Evolutionary conservation across 2,329 filamentous ascomycete genomes (phyloP).

Genomic region (Paraconiothyrium brasiliense): DNA sequence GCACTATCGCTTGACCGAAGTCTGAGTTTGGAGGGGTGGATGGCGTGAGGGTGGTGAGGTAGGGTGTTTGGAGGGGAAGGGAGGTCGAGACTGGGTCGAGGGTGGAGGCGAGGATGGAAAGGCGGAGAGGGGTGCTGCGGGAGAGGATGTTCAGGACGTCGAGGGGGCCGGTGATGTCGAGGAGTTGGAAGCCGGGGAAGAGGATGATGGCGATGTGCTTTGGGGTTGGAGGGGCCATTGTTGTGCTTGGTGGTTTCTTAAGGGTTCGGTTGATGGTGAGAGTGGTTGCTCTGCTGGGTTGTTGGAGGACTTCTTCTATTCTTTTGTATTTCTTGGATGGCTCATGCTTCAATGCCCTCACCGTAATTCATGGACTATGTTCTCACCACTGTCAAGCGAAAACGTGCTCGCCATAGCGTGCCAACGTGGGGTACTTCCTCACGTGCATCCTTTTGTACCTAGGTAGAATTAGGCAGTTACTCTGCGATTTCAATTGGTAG

Average conservation of each 20-base stretch:
- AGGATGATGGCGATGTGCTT: conserved; percentile 45
- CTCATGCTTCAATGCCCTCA: too few species aligned
- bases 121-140: conserved; percentile 32
- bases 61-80: conserved; percentile 19
- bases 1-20: conserved; percentile 53
- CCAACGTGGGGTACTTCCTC: conserved; percentile 1
- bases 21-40: conserved; percentile 39
- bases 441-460: neutral
- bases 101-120: conserved; percentile 46
- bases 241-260: neutral
- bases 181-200: conserved; percentile 51
- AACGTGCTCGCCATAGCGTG: too few species aligned
- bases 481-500: neutral
- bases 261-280: too few species aligned
- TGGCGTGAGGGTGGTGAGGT: conserved; percentile 19
- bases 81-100: conserved; percentile 48
- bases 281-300: neutral
- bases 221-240: conserved; percentile 27
- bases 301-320: neutral
- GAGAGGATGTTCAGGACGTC: conserved; percentile 56
- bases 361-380: too few species aligned
- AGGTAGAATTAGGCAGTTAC: neutral
- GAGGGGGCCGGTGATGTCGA: conserved; percentile 56
- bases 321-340: neutral
- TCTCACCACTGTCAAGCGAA: too few species aligned